phyloP scores from a whole-genome alignment of 73 alveolate species.

The Tetrahymena malaccensis region DNA sequence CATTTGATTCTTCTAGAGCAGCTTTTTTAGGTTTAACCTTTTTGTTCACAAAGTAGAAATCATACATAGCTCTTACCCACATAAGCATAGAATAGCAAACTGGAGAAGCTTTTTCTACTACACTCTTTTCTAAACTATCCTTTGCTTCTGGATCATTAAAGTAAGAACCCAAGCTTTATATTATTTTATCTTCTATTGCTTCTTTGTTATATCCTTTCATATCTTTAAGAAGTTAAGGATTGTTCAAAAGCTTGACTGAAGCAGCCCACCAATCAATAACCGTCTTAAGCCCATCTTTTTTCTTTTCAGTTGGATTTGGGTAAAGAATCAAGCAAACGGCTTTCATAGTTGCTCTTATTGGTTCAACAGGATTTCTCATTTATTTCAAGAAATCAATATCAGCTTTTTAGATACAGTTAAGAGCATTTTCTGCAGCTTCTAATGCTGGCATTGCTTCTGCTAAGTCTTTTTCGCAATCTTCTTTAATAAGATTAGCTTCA shows the following conservation, averaged over 20 bases:
- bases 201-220: constrained; percentile 13
- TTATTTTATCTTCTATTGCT: constrained; percentile 51
- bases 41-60: constrained; percentile 79
- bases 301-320: constrained; percentile 67
- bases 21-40: constrained; percentile 84
- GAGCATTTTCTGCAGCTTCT: constrained; percentile 61
- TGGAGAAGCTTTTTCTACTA: constrained; percentile 57
- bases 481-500: constrained; percentile 82
- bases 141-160: constrained; percentile 46
- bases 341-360: constrained; percentile 72
- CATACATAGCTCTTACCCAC: constrained; percentile 94
- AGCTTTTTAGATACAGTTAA: constrained; percentile 50
- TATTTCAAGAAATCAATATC: constrained; percentile 59
- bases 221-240: constrained; percentile 25
- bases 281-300: constrained; percentile 48
- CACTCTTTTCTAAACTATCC: constrained; percentile 45
- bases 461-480: constrained; percentile 87
- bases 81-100: constrained; percentile 62
- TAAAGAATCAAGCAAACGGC: constrained; percentile 86
- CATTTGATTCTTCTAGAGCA: constrained; percentile 80
- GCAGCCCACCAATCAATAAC: constrained; percentile 73
- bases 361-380: constrained; percentile 64
- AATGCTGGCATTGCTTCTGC: constrained; percentile 85
- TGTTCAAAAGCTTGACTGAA: constrained; percentile 40
- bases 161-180: constrained; percentile 38